phyloP scores from a whole-genome alignment of 73 alveolate genomes.

The Symbiodinium natans region DNA sequence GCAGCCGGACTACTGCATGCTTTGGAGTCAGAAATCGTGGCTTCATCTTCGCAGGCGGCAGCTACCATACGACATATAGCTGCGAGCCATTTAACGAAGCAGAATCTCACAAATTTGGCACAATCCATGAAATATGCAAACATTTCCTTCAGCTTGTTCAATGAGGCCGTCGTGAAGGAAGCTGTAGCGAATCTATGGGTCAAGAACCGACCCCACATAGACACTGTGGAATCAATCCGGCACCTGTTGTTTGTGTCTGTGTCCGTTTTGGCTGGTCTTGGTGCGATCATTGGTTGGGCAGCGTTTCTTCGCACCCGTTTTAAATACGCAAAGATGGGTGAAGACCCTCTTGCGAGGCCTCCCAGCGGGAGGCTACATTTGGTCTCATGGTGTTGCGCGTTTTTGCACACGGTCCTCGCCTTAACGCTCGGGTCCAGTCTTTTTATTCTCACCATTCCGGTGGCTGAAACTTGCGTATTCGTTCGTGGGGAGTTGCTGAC shows the following conservation, averaged over 20 bases:
- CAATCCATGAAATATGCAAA: conserved; percentile 28
- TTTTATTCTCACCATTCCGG: conserved; percentile 40
- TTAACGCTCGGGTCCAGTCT: conserved; percentile 38
- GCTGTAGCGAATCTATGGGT: conserved; percentile 58
- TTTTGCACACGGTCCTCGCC: conserved; percentile 8
- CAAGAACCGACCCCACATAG: conserved; percentile 71
- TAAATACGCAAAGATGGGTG: background rate
- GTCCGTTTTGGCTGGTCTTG: conserved; percentile 36
- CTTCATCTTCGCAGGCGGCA: conserved; percentile 10
- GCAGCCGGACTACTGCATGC: conserved; percentile 13
- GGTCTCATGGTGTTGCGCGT: conserved; percentile 57
- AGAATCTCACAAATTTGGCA: conserved; percentile 36
- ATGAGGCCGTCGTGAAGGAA: conserved; percentile 71
- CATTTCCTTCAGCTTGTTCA: conserved; percentile 40
- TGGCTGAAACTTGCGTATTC: conserved; percentile 48
- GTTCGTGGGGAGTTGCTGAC: conserved; percentile 38
- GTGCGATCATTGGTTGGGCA: conserved; percentile 51
- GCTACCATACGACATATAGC: conserved; percentile 30
- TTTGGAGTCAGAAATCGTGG: background rate
- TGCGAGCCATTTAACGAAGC: background rate
- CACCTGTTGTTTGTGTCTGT: conserved; percentile 19
- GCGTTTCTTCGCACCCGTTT: conserved; percentile 38
- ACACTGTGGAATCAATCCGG: conserved; percentile 34
- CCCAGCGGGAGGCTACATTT: conserved; percentile 54
- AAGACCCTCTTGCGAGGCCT: conserved; percentile 1